Percentiles rank a stretch among this genome's conserved stretches.
Evolutionary conservation across 2,329 filamentous ascomycete genomes (phyloP).

Genomic region (Pseudocercospora fijiensis): DNA sequence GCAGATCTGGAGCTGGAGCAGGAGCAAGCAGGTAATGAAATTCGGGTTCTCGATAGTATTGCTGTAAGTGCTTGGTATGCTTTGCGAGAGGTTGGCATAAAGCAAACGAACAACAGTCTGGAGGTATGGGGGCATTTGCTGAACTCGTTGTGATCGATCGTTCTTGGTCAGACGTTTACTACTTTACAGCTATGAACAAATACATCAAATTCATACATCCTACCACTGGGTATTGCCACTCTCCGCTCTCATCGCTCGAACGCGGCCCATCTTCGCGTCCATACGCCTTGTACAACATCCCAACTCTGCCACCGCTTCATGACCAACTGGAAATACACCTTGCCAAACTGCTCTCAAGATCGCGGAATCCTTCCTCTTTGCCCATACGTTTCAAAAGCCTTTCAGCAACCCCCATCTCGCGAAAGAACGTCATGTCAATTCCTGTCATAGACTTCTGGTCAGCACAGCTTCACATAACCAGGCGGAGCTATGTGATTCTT

Average conservation of each 20-base stretch:
- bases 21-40: constrained; percentile 19
- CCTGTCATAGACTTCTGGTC: constrained; percentile 7
- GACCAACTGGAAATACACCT: background rate
- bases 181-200: background rate
- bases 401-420: constrained; percentile 30
- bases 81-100: constrained; percentile 21
- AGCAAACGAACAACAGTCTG: constrained; percentile 1
- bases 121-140: constrained; percentile 25
- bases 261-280: background rate
- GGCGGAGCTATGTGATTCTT: background rate
- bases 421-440: constrained; percentile 27
- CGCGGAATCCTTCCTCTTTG: constrained; percentile 29
- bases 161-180: background rate
- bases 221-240: background rate
- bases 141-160: constrained; percentile 6
- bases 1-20: constrained; percentile 34
- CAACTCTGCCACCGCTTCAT: background rate
- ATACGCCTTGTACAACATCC: background rate
- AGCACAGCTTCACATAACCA: background rate
- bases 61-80: constrained; percentile 39
- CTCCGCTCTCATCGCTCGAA: background rate
- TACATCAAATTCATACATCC: background rate
- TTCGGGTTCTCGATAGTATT: constrained; percentile 38
- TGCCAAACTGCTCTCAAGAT: constrained; percentile 20
- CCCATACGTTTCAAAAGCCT: constrained; percentile 35